phyloP scores from a whole-genome alignment of 169 alveolate species.

The Eimeria nieschulzi region DNA sequence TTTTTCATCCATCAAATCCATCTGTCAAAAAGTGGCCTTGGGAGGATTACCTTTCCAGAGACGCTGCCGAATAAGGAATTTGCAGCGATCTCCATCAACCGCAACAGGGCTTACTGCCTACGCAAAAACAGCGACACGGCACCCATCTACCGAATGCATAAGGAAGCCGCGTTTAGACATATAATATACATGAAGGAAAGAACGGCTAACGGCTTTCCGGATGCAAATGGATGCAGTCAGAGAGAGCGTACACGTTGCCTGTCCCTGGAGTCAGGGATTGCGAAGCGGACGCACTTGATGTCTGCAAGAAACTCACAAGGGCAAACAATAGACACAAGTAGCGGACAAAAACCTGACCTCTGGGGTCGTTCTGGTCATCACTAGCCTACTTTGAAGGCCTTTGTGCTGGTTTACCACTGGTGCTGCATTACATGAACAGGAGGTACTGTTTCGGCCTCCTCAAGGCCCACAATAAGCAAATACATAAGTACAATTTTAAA shows the following conservation, averaged over 20 bases:
- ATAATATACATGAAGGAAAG: no score
- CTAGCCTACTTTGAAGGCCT: no score
- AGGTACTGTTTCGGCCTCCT: no score
- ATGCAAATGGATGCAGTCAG: neutral
- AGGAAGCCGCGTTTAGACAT: no score
- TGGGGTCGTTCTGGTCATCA: neutral
- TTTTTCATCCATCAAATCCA: no score
- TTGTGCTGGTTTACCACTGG: no score
- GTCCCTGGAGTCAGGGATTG: slow-evolving; percentile 90
- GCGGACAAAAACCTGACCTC: neutral
- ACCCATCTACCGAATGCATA: no score
- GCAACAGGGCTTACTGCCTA: slow-evolving; percentile 87
- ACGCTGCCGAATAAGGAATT: slow-evolving; percentile 87
- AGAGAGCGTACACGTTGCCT: slow-evolving; percentile 80
- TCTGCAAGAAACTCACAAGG: slow-evolving; percentile 70
- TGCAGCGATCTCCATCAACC: slow-evolving; percentile 89
- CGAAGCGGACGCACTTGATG: slow-evolving; percentile 85
- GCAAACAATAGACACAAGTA: neutral
- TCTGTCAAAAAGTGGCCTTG: no score
- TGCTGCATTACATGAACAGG: no score
- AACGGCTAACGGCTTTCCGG: no score
- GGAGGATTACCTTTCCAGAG: slow-evolving; percentile 82
- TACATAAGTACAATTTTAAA: no score
- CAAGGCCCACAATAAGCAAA: no score
- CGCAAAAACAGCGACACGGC: neutral